Evolutionary conservation across 169 alveolate species (phyloP).

Genomic region (Cyclospora cayetanensis): DNA sequence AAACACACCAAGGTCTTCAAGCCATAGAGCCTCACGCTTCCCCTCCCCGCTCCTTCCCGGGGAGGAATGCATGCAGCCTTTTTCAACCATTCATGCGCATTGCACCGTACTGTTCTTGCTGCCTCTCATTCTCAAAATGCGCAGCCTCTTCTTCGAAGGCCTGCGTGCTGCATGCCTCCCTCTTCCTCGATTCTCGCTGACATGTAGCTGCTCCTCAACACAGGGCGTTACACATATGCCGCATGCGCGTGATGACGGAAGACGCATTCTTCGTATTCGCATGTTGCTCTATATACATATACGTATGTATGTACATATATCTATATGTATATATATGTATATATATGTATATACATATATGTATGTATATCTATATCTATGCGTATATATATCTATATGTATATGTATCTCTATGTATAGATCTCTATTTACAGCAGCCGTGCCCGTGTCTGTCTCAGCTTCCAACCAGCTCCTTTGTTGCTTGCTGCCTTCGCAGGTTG

Average conservation of each 20-base stretch:
- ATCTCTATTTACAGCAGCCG: not conserved
- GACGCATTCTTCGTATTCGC: not conserved
- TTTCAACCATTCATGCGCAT: no score
- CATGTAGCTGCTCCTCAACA: not conserved
- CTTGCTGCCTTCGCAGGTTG: not conserved
- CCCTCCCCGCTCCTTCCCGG: not conserved
- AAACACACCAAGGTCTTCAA: slow-evolving; percentile 25
- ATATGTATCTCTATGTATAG: not conserved
- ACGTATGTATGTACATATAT: no score
- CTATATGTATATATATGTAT: no score
- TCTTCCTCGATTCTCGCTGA: not conserved
- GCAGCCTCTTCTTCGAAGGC: not conserved
- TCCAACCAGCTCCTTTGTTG: not conserved
- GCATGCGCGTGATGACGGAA: no score
- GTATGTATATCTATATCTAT: no score
- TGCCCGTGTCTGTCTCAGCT: not conserved
- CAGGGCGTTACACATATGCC: no score
- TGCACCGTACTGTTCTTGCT: not conserved
- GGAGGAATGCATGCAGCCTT: not conserved
- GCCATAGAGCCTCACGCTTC: not conserved
- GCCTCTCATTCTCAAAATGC: not conserved
- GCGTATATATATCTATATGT: no score
- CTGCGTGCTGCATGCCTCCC: not conserved
- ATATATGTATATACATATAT: not conserved
- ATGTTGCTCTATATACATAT: not conserved